phyloP scores from a whole-genome alignment of 2,329 filamentous ascomycete species.

The Trichoderma oligosporum region DNA sequence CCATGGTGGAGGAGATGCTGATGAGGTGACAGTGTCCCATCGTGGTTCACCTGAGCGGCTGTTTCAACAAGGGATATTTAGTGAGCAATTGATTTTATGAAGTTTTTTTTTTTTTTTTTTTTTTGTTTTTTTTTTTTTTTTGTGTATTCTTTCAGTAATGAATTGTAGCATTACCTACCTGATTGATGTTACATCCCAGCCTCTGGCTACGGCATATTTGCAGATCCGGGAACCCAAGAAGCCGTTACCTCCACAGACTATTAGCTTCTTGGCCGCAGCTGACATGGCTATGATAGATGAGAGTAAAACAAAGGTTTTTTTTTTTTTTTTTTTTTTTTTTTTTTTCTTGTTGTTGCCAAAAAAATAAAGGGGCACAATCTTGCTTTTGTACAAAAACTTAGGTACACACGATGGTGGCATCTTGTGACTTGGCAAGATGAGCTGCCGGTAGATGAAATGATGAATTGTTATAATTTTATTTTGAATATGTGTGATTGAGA shows the following conservation, averaged over 20 bases:
- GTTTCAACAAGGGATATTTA: conserved; percentile 21
- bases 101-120: background rate
- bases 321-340: too few species aligned
- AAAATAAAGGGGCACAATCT: too few species aligned
- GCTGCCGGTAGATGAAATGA: too few species aligned
- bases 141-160: background rate
- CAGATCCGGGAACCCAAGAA: conserved; percentile 89
- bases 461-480: too few species aligned
- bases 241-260: conserved; percentile 91
- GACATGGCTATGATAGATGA: background rate
- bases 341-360: too few species aligned
- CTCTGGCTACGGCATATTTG: conserved; percentile 77
- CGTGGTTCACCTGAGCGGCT: conserved; percentile 87
- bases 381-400: too few species aligned
- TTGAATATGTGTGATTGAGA: background rate
- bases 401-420: too few species aligned
- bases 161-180: conserved; percentile 53
- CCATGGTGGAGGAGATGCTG: conserved; percentile 69
- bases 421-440: too few species aligned
- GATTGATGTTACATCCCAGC: conserved; percentile 90
- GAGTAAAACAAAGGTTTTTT: too few species aligned
- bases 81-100: conserved; percentile 1
- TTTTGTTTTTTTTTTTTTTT: background rate
- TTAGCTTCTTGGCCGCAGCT: conserved; percentile 65
- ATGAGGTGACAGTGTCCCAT: conserved; percentile 78